These are phyloP conservation scores for Cercospora sojina DNA, from an alignment of 2,329 filamentous ascomycete species.

Conservation along the genomic window DNA sequence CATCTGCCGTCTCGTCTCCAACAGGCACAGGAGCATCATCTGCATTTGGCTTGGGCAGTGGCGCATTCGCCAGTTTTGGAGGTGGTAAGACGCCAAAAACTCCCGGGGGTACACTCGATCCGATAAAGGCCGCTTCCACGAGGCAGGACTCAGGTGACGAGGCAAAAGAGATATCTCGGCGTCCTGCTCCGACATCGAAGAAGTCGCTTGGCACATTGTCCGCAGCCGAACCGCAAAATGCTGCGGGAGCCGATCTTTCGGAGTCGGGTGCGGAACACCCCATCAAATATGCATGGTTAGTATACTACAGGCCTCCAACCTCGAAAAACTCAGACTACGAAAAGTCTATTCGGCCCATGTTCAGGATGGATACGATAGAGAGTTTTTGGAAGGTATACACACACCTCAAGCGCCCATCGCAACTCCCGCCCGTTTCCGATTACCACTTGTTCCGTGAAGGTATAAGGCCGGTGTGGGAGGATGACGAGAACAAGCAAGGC, in stretches of 20 bases:
- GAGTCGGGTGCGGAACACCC: constrained; percentile 36
- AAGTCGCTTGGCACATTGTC: constrained; percentile 31
- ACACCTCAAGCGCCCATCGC: constrained; percentile 85
- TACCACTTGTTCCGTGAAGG: constrained; percentile 98
- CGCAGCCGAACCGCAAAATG: constrained; percentile 40
- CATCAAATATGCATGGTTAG: constrained; percentile 86
- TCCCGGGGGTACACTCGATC: constrained; percentile 73
- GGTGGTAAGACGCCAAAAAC: constrained; percentile 77
- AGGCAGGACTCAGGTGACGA: constrained; percentile 60
- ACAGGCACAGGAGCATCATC: constrained; percentile 73
- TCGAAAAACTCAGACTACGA: constrained; percentile 98
- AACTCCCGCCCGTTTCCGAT: constrained; percentile 86
- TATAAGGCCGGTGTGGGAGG: constrained; percentile 96
- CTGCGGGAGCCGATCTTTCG: constrained; percentile 31
- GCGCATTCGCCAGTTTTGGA: constrained; percentile 90
- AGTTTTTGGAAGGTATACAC: constrained; percentile 88
- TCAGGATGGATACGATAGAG: constrained; percentile 76
- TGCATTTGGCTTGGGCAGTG: constrained; percentile 90
- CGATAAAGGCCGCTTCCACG: constrained; percentile 62
- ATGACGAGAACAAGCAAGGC: constrained; percentile 91
- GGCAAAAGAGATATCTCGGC: constrained; percentile 31
- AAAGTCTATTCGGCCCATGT: constrained; percentile 88
- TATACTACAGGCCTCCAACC: constrained; percentile 96
- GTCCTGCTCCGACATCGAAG: constrained; percentile 26
- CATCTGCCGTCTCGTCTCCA: constrained; percentile 67